A percentile compares a stretch with the other conserved stretches of the same genome.
phyloP scores from a whole-genome alignment of 768 basidiomycete genomes.

The Suillus luteus region DNA sequence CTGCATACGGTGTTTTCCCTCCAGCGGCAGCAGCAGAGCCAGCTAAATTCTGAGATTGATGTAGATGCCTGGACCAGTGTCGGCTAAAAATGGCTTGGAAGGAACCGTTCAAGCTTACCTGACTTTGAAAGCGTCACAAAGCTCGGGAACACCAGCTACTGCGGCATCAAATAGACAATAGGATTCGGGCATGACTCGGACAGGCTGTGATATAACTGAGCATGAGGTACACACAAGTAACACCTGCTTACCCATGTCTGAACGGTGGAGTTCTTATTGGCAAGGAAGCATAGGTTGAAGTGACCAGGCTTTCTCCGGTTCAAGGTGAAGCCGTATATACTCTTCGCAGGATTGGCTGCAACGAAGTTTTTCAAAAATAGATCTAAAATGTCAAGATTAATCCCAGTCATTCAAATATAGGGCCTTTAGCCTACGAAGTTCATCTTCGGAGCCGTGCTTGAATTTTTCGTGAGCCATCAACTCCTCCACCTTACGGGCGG shows the following conservation, averaged over 20 bases:
- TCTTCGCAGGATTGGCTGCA: slow-evolving; percentile 90
- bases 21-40: slow-evolving; percentile 46
- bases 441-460: slow-evolving; percentile 84
- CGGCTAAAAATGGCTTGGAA: slow-evolving; percentile 5
- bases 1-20: slow-evolving; percentile 76
- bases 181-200: slow-evolving; percentile 84
- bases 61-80: slow-evolving; percentile 56
- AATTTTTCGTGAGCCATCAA: slow-evolving; percentile 95
- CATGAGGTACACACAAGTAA: not conserved
- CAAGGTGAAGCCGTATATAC: slow-evolving; percentile 93
- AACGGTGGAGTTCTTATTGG: slow-evolving; percentile 86
- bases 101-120: slow-evolving; percentile 43
- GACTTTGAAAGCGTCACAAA: slow-evolving; percentile 98
- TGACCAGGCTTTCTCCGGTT: slow-evolving; percentile 91
- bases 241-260: slow-evolving; percentile 76
- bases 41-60: slow-evolving; percentile 71
- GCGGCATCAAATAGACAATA: slow-evolving; percentile 91
- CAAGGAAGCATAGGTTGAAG: slow-evolving; percentile 90
- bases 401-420: not conserved
- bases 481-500: slow-evolving; percentile 91
- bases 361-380: slow-evolving; percentile 86
- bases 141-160: slow-evolving; percentile 86
- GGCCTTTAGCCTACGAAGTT: slow-evolving; percentile 71
- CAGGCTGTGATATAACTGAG: slow-evolving; percentile 52
- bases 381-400: slow-evolving; percentile 47